Base-by-base conservation (phyloP, 257 asterid species). In the Salvia miltiorrhiza region DNA sequence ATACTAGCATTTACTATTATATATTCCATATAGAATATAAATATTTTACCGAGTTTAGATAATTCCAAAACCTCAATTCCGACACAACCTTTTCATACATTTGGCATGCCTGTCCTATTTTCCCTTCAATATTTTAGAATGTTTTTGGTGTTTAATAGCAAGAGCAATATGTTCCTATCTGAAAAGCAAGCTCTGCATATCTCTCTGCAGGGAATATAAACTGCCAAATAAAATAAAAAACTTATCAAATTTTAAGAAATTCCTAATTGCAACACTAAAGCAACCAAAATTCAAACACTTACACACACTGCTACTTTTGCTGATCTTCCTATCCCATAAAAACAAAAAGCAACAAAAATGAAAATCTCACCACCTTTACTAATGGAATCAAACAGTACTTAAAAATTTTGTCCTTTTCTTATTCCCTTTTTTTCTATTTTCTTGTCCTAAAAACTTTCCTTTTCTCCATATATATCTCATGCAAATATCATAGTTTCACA, bases 341-440 rank as follows among this genome's bases (percentile, higher is more conserved):
- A 69, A 47, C 23, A 50, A 16, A 6, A 10, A 17, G 7, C 19
- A 52, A 28, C 41, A n/a, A 41, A 7, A 56, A 45, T 9, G 6
- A 44, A 28, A 41, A 44, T 10, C 62, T 8, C 7, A 23, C 3
- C 39, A 66, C 35, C n/a, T 57, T 28, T 39, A 3, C 70, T 39
- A n/a, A n/a, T n/a, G n/a, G 74, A 72, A 71, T 76, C 73, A 61
- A 60, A 73, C 54, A 57, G 86, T 75, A 81, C 83, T 17, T 30
- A n/a, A n/a, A n/a, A n/a, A n/a, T n/a, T 6, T 60, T 63, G 65
- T 43, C 77, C 65, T 60, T 70, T 47, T 3, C 4, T 55, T 60
- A 70, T 19, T 76, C 37, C 59, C 37, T 23, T 5, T 0, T 20
- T 40, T 12, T 54, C 39, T 5, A 17, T 21, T 62, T 9, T 32